A percentile compares a stretch with the other conserved stretches of the same genome.
phyloP scores from a whole-genome alignment of 306 rosid genomes.

The Dalbergia cultrata region DNA sequence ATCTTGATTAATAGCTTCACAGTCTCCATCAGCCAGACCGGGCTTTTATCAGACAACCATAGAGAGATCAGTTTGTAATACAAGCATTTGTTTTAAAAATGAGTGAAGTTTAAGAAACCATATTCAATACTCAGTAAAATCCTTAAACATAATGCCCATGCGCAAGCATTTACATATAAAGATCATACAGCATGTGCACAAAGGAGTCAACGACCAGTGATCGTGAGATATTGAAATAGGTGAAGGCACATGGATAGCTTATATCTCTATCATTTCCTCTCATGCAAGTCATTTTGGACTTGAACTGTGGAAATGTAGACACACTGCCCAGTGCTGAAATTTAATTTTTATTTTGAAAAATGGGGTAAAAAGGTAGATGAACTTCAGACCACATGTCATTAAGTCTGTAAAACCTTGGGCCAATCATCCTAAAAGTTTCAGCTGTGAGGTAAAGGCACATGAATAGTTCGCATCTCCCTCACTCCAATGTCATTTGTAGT shows the following conservation, averaged over 20 bases:
- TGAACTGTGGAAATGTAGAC: neutral
- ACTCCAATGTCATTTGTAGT: constrained; percentile 19
- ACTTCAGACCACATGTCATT: neutral
- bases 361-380: neutral
- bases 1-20: constrained; percentile 68
- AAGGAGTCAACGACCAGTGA: constrained; percentile 9
- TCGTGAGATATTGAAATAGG: constrained; percentile 5
- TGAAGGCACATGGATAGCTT: constrained; percentile 9
- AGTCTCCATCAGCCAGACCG: constrained; percentile 79
- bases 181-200: neutral
- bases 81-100: constrained; percentile 18
- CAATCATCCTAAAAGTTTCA: constrained; percentile 5
- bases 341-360: constrained; percentile 21
- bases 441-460: constrained; percentile 8
- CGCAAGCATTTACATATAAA: constrained; percentile 31
- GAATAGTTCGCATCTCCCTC: constrained; percentile 19
- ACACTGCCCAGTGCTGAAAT: neutral
- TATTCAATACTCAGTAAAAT: constrained; percentile 21
- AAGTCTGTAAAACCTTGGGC: constrained; percentile 29
- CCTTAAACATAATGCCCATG: constrained; percentile 16
- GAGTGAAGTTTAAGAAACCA: constrained; percentile 3
- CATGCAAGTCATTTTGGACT: constrained; percentile 13
- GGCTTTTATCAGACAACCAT: constrained; percentile 71
- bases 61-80: constrained; percentile 14
- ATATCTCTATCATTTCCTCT: neutral